Evolutionary conservation across 768 basidiomycete genomes (phyloP).

Genomic region (Omphalotus guepiniiformis): DNA sequence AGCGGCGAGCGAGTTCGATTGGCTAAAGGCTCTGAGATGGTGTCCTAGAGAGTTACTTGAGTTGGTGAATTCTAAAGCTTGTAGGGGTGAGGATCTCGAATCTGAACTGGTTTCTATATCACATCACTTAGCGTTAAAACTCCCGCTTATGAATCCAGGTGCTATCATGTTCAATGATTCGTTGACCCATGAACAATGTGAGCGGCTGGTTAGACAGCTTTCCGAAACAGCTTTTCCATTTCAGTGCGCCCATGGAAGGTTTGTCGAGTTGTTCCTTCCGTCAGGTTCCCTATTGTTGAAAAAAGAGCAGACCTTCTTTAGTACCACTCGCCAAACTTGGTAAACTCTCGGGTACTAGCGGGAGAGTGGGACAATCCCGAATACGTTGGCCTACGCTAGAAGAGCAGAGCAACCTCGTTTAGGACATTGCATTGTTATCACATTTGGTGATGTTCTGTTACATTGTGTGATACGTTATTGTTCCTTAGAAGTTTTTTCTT

Average conservation of each 20-base stretch:
- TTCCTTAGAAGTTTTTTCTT: slow-evolving; percentile 6
- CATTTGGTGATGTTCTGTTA: slow-evolving; percentile 3
- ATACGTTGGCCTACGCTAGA: slow-evolving; percentile 9
- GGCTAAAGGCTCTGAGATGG: slow-evolving; percentile 73
- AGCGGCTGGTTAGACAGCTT: slow-evolving; percentile 61
- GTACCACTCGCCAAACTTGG: slow-evolving; percentile 40
- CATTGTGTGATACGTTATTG: neutral
- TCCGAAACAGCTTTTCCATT: slow-evolving; percentile 80
- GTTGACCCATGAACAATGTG: slow-evolving; percentile 64
- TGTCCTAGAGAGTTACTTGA: slow-evolving; percentile 83
- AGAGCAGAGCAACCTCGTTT: slow-evolving; percentile 7
- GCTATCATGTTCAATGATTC: slow-evolving; percentile 97
- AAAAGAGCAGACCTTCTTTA: slow-evolving; percentile 44
- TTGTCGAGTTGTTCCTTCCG: slow-evolving; percentile 9
- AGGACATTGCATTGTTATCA: slow-evolving; percentile 8
- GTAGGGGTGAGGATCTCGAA: slow-evolving; percentile 62
- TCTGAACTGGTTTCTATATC: neutral
- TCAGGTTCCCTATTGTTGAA: slow-evolving; percentile 4
- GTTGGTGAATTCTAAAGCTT: slow-evolving; percentile 92
- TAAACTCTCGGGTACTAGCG: slow-evolving; percentile 6
- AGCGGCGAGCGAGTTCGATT: slow-evolving; percentile 26
- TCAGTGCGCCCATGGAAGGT: slow-evolving; percentile 96
- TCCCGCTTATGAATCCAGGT: slow-evolving; percentile 43
- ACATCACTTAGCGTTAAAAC: too few relatives aligned
- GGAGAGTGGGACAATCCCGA: neutral